These are phyloP conservation scores for Vanderwaltozyma verrucispora DNA, from an alignment of 805 yeast species.

Conservation along the genomic window DNA sequence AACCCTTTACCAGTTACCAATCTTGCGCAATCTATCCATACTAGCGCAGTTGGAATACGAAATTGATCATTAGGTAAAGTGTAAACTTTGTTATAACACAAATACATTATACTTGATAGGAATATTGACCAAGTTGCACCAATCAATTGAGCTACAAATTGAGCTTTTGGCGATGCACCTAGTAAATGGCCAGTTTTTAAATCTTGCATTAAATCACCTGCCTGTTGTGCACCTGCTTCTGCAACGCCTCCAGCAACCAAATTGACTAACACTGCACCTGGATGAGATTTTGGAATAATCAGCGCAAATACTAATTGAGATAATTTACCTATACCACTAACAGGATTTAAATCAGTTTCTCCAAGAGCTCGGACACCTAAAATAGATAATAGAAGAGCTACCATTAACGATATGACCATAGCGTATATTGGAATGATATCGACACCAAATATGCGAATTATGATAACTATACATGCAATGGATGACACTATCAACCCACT, in stretches of 20 bases:
- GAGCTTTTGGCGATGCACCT: slow-evolving; percentile 89
- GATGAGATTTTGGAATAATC: slow-evolving; percentile 60
- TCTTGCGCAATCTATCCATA: slow-evolving; percentile 95
- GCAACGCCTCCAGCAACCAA: slow-evolving; percentile 94
- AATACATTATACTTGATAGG: slow-evolving; percentile 72
- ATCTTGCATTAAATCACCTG: slow-evolving; percentile 97
- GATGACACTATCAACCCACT: slow-evolving; percentile 60
- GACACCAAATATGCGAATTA: slow-evolving; percentile 57
- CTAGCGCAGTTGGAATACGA: slow-evolving; percentile 88
- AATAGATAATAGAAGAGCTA: slow-evolving; percentile 73
- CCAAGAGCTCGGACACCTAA: slow-evolving; percentile 91
- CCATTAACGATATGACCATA: slow-evolving; percentile 50
- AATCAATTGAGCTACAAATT: slow-evolving; percentile 78
- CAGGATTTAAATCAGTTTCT: slow-evolving; percentile 95
- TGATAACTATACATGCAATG: slow-evolving; percentile 52
- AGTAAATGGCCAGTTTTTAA: slow-evolving; percentile 85
- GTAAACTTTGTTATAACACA: slow-evolving; percentile 70
- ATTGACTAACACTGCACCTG: slow-evolving; percentile 75
- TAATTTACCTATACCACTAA: slow-evolving; percentile 89
- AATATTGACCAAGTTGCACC: slow-evolving; percentile 82
- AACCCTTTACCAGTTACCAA: slow-evolving; percentile 84
- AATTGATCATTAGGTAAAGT: slow-evolving; percentile 74
- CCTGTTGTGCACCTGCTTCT: slow-evolving; percentile 98
- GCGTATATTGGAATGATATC: slow-evolving; percentile 61
- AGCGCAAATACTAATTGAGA: slow-evolving; percentile 85